phyloP scores from a whole-genome alignment of 345 rosid genomes.

The Aegle marmelos region DNA sequence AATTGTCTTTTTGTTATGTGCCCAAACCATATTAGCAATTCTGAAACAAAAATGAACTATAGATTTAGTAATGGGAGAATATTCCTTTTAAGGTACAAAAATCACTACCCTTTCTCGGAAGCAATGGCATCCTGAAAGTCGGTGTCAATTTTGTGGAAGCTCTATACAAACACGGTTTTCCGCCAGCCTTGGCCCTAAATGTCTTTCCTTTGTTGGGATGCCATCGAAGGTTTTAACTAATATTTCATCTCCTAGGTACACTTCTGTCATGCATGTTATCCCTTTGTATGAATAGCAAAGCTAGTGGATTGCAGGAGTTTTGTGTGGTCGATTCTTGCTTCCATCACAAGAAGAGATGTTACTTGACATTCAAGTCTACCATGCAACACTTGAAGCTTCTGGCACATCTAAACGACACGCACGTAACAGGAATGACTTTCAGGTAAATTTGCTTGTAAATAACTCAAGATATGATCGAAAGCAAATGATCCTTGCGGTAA shows the following conservation, averaged over 20 bases:
- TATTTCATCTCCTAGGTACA: neutral
- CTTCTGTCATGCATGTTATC: conserved; percentile 2
- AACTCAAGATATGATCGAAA: conserved; percentile 40
- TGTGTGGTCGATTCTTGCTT: conserved; percentile 61
- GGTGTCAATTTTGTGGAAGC: conserved; percentile 79
- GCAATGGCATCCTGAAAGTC: conserved; percentile 52
- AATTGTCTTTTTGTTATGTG: no score
- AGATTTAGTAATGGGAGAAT: neutral
- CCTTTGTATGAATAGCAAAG: conserved; percentile 67
- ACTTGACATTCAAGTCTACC: conserved; percentile 48
- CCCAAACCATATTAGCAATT: no score
- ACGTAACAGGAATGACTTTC: conserved; percentile 35
- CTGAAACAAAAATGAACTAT: no score
- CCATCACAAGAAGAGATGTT: conserved; percentile 64
- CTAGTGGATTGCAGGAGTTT: conserved; percentile 79
- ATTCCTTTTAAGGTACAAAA: conserved; percentile 54
- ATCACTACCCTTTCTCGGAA: conserved; percentile 81
- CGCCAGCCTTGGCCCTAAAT: conserved; percentile 60
- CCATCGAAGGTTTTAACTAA: neutral
- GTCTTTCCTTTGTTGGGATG: conserved; percentile 54
- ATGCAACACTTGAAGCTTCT: conserved; percentile 48
- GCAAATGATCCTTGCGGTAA: conserved; percentile 23
- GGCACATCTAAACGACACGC: conserved; percentile 58
- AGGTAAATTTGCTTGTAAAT: conserved; percentile 24
- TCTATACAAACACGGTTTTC: conserved; percentile 67